Percentiles rank a stretch among this genome's conserved stretches.
phyloP scores from a whole-genome alignment of 1,284 basidiomycete species.

The Moesziomyces aphidis region DNA sequence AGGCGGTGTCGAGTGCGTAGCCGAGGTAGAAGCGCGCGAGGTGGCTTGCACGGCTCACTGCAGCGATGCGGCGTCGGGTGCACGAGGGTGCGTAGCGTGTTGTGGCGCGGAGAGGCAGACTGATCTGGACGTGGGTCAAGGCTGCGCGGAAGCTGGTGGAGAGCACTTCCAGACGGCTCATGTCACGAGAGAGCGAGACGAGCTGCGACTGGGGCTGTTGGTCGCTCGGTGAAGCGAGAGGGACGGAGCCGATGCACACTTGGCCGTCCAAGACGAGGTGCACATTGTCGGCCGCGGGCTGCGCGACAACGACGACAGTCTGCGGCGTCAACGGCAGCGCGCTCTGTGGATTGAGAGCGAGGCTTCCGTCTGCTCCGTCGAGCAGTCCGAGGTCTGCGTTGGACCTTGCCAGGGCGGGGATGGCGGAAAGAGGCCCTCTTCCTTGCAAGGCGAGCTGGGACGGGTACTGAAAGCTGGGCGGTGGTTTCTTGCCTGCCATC shows the following conservation, averaged over 20 bases:
- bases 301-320: slow-evolving; percentile 24
- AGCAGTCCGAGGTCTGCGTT: slow-evolving; percentile 25
- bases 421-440: slow-evolving; percentile 16
- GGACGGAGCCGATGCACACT: slow-evolving; percentile 14
- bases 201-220: not conserved
- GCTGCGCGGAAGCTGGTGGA: not conserved
- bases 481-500: slow-evolving; percentile 43
- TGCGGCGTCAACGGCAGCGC: slow-evolving; percentile 26
- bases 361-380: slow-evolving; percentile 15
- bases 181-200: slow-evolving; percentile 18
- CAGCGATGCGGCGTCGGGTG: slow-evolving; percentile 10
- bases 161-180: slow-evolving; percentile 5
- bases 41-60: slow-evolving; percentile 26
- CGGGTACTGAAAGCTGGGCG: slow-evolving; percentile 27
- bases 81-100: slow-evolving; percentile 13
- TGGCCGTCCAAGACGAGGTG: slow-evolving; percentile 39
- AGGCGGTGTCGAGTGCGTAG: slow-evolving; percentile 43
- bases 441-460: slow-evolving; percentile 31
- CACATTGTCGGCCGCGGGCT: not conserved
- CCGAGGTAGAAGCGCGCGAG: slow-evolving; percentile 45
- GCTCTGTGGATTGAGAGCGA: slow-evolving; percentile 11
- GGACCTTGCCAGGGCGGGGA: slow-evolving; percentile 15
- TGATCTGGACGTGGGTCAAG: slow-evolving; percentile 3
- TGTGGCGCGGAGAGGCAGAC: slow-evolving; percentile 11
- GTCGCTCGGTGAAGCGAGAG: not conserved